Conservation (phyloP, 2,329 filamentous ascomycete species). For the Tolypocladium paradoxum region DNA sequence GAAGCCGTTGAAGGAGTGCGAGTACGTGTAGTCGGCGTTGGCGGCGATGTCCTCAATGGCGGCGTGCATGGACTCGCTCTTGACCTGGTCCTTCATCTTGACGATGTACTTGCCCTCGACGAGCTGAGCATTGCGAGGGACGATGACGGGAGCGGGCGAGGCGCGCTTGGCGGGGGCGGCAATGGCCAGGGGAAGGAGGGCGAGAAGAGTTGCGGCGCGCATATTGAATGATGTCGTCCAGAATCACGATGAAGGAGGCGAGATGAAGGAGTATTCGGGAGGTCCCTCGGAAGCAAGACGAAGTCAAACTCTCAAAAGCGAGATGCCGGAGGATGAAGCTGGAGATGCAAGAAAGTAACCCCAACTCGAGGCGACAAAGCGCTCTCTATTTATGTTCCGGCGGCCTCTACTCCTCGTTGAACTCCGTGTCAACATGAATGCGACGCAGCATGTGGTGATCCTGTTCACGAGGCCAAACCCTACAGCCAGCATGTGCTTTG, state of each 20-base stretch:
- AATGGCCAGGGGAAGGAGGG: slow-evolving; percentile 19
- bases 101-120: slow-evolving; percentile 27
- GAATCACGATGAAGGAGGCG: background rate
- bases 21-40: slow-evolving; percentile 21
- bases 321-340: background rate
- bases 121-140: slow-evolving; percentile 18
- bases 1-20: slow-evolving; percentile 16
- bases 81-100: slow-evolving; percentile 19
- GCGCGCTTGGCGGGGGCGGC: slow-evolving; percentile 20
- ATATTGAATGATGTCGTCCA: slow-evolving; percentile 12
- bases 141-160: slow-evolving; percentile 22
- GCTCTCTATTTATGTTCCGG: background rate
- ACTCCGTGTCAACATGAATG: too few species aligned
- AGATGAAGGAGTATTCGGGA: background rate
- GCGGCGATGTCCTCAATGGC: slow-evolving; percentile 17
- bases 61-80: slow-evolving; percentile 10
- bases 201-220: slow-evolving; percentile 21
- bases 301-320: background rate
- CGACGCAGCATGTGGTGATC: background rate
- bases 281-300: background rate
- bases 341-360: background rate
- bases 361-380: background rate
- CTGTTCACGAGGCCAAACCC: background rate
- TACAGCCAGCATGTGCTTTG: background rate
- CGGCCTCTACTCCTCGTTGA: background rate